Evolutionary conservation across 306 rosid genomes (phyloP).

Genomic region (Hippophae tibetana): DNA sequence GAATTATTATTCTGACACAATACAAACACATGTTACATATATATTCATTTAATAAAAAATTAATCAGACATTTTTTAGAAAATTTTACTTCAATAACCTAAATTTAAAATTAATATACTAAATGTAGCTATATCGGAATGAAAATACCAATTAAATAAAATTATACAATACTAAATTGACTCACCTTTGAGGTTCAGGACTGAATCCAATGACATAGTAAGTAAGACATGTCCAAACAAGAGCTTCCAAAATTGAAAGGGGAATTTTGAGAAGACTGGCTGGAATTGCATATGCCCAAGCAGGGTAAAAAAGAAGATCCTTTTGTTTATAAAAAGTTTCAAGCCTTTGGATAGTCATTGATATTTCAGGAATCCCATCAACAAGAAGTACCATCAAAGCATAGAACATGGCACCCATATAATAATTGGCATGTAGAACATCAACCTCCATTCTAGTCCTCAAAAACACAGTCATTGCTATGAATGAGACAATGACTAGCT

Average conservation of each 20-base stretch:
- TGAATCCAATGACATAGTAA: constrained; percentile 35
- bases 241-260: constrained; percentile 29
- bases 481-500: constrained; percentile 56
- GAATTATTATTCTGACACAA: too few relatives aligned
- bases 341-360: constrained; percentile 56
- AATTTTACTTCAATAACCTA: background rate
- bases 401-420: constrained; percentile 64
- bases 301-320: constrained; percentile 32
- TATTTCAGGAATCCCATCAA: constrained; percentile 75
- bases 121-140: background rate
- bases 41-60: too few relatives aligned
- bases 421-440: constrained; percentile 40
- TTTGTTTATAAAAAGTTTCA: constrained; percentile 24
- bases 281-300: constrained; percentile 41
- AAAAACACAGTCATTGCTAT: constrained; percentile 72
- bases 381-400: constrained; percentile 53
- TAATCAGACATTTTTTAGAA: too few relatives aligned
- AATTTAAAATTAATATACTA: background rate
- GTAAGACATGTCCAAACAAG: constrained; percentile 30
- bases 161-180: background rate
- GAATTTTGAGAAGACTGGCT: constrained; percentile 27
- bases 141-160: too few relatives aligned
- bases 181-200: constrained; percentile 32
- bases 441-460: constrained; percentile 43
- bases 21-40: too few relatives aligned